Evolutionary conservation across 129 eudicot genomes (phyloP).

Genomic region (Erigeron canadensis): DNA sequence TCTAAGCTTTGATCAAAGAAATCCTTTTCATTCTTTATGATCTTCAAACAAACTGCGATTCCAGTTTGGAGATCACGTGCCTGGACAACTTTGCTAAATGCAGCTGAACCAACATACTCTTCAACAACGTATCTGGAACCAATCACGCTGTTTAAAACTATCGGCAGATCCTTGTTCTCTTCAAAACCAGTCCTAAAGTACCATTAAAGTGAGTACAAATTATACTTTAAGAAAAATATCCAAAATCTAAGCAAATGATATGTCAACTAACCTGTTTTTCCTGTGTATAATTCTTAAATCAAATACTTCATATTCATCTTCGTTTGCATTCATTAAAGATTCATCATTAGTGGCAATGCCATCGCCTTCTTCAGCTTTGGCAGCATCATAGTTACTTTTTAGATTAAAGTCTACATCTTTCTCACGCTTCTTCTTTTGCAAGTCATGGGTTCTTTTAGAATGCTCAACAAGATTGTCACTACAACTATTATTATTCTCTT

Average conservation of each 20-base stretch:
- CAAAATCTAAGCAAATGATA: neutral
- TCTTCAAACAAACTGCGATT: constrained; percentile 90
- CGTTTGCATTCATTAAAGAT: constrained; percentile 27
- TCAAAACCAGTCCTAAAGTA: constrained; percentile 92
- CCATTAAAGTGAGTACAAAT: constrained; percentile 35
- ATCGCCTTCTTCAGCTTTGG: constrained; percentile 50
- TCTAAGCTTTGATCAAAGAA: constrained; percentile 98
- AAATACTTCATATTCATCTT: constrained; percentile 80
- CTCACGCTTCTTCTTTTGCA: neutral
- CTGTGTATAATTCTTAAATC: constrained; percentile 76
- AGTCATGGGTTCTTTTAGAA: constrained; percentile 27
- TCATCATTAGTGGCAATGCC: constrained; percentile 35
- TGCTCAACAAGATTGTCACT: constrained; percentile 31
- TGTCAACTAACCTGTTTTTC: constrained; percentile 72
- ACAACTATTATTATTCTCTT: constrained; percentile 14
- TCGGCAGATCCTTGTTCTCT: constrained; percentile 86
- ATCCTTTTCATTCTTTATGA: constrained; percentile 92
- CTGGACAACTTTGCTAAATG: constrained; percentile 93
- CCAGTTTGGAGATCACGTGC: constrained; percentile 87
- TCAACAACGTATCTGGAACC: constrained; percentile 73
- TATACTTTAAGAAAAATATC: neutral
- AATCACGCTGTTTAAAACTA: constrained; percentile 62
- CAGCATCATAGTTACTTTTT: constrained; percentile 37
- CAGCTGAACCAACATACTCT: constrained; percentile 92
- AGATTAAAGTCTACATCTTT: constrained; percentile 26